Conservation (phyloP, 805 yeast species). For the Candida railenensis region DNA sequence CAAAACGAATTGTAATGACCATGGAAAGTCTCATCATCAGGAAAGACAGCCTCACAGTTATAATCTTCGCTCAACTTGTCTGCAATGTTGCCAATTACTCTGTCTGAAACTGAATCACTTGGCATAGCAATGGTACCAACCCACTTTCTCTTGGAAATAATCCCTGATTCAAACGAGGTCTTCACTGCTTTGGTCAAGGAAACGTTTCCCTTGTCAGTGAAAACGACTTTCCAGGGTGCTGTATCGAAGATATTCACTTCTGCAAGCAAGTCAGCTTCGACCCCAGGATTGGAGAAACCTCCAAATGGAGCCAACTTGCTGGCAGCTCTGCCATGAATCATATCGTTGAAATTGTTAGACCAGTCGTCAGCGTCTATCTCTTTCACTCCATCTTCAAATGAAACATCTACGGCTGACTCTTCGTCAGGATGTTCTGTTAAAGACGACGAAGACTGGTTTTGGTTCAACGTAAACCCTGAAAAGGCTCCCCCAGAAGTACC, state of each 20-base stretch:
- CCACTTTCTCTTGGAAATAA: constrained; percentile 54
- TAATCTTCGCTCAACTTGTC: constrained; percentile 46
- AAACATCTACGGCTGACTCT: background rate
- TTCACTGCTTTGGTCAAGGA: constrained; percentile 83
- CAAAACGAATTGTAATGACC: constrained; percentile 93
- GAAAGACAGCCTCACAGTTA: constrained; percentile 63
- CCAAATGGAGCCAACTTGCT: constrained; percentile 62
- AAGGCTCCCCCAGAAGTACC: background rate
- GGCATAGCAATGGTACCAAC: constrained; percentile 94
- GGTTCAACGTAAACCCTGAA: background rate
- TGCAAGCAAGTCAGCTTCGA: constrained; percentile 38
- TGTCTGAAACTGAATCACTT: constrained; percentile 70
- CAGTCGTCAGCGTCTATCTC: constrained; percentile 16
- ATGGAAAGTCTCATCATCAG: constrained; percentile 76
- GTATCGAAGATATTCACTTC: constrained; percentile 49
- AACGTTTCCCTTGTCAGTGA: constrained; percentile 78
- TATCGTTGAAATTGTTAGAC: constrained; percentile 24
- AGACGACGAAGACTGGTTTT: background rate
- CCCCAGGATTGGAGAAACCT: constrained; percentile 66
- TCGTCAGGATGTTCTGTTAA: constrained; percentile 1
- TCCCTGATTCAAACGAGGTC: constrained; percentile 44
- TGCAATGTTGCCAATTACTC: constrained; percentile 55
- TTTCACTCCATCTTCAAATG: background rate
- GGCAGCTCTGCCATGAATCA: constrained; percentile 24
- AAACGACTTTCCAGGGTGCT: constrained; percentile 74